Conservation (phyloP, 2,329 filamentous ascomycete species). For the Diaporthe velutina region DNA sequence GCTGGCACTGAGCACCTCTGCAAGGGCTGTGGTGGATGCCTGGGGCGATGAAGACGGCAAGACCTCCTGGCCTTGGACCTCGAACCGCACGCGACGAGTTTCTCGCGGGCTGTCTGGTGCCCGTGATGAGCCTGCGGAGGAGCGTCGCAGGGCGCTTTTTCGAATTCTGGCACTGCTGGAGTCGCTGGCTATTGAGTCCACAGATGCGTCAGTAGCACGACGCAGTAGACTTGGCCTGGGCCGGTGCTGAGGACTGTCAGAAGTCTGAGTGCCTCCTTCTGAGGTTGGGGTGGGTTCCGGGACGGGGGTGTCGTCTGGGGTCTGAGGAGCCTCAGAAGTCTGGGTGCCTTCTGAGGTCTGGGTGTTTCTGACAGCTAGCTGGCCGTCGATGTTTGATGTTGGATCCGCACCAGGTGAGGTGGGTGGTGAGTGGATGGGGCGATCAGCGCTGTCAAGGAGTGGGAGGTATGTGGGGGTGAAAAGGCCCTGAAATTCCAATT, state of each 20-base stretch:
- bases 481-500: slow-evolving; percentile 71
- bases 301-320: not conserved
- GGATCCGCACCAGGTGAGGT: slow-evolving; percentile 39
- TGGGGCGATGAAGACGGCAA: slow-evolving; percentile 70
- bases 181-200: slow-evolving; percentile 66
- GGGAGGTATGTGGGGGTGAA: slow-evolving; percentile 75
- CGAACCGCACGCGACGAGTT: slow-evolving; percentile 73
- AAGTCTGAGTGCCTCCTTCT: slow-evolving; percentile 23
- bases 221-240: slow-evolving; percentile 49
- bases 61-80: slow-evolving; percentile 71
- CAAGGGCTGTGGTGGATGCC: slow-evolving; percentile 44
- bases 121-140: slow-evolving; percentile 63
- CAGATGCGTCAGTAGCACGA: slow-evolving; percentile 62
- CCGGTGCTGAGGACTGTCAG: slow-evolving; percentile 24
- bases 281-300: slow-evolving; percentile 31
- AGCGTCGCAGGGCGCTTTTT: slow-evolving; percentile 70
- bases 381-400: slow-evolving; percentile 37
- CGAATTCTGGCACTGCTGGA: slow-evolving; percentile 53
- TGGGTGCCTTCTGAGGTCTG: slow-evolving; percentile 28
- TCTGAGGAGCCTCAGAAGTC: slow-evolving; percentile 2
- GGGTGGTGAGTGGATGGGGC: slow-evolving; percentile 43
- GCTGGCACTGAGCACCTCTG: slow-evolving; percentile 37
- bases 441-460: slow-evolving; percentile 64
- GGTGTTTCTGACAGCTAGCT: slow-evolving; percentile 37
- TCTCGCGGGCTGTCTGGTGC: slow-evolving; percentile 50